Conservation (phyloP, 1,284 basidiomycete genomes). For the Anthracocystis panici-leucophaei region DNA sequence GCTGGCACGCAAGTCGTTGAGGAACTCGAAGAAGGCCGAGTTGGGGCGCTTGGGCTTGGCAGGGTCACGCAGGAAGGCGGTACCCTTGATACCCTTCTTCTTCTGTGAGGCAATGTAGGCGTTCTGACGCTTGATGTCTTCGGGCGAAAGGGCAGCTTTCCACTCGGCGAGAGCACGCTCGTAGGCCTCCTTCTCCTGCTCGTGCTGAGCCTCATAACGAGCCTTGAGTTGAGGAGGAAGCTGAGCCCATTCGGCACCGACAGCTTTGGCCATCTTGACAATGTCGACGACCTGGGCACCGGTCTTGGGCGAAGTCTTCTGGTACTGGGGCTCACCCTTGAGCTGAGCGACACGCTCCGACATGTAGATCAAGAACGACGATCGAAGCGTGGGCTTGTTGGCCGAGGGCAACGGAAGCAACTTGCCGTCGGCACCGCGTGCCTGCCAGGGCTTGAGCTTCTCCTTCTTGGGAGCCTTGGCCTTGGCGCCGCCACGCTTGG, state of each 20-base stretch:
- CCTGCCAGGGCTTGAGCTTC: constrained; percentile 62
- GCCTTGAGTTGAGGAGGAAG: constrained; percentile 49
- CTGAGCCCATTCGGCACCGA: constrained; percentile 58
- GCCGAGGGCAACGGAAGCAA: constrained; percentile 64
- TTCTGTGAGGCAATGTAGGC: constrained; percentile 57
- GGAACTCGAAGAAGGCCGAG: constrained; percentile 61
- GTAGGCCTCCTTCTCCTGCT: constrained; percentile 54
- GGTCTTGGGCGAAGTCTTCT: constrained; percentile 50
- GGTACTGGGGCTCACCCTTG: constrained; percentile 50
- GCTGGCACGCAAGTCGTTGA: constrained; percentile 55
- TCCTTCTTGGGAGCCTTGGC: constrained; percentile 54
- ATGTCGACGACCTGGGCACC: constrained; percentile 57
- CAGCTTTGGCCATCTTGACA: constrained; percentile 46
- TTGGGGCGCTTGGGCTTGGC: constrained; percentile 60
- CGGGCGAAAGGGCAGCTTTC: constrained; percentile 58
- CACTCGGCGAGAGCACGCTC: constrained; percentile 57
- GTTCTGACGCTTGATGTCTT: constrained; percentile 66
- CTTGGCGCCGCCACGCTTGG: constrained; percentile 45
- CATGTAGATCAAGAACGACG: constrained; percentile 63
- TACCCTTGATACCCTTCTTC: constrained; percentile 56
- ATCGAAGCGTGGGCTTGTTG: constrained; percentile 58
- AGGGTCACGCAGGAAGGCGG: constrained; percentile 57
- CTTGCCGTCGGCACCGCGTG: constrained; percentile 56
- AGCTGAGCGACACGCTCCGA: constrained; percentile 52
- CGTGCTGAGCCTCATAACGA: constrained; percentile 52